Base-by-base conservation (phyloP, 2,329 filamentous ascomycete species). In the Scleromitrula shiraiana region DNA sequence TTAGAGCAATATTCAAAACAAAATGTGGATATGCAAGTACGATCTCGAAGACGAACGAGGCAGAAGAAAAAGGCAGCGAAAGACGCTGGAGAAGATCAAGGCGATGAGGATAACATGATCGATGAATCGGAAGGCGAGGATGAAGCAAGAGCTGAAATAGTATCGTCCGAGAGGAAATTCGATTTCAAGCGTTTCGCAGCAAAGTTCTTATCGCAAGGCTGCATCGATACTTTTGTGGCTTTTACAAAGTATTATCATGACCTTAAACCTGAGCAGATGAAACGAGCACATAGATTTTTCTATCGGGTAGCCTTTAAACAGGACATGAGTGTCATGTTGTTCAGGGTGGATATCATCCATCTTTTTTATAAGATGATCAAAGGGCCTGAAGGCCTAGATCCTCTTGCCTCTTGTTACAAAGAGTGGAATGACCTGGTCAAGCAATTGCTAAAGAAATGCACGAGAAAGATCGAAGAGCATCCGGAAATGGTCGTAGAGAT, bases 301-400 rank as follows among this genome's bases (percentile, higher is more conserved):
- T 94, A 97, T 62, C 83, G 91, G 0, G 75, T 95, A 9, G 89
- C 89, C 0, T 97, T 97, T 72, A 98, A 97, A 68, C 86, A 95
- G 65, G 88, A 96, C 39, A 82, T 93, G 70, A 83, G 82, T 49
- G 83, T 96, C 19, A 78, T 96, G 69, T 74, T 98, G 1, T 97
- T 89, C 67, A 81, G 91, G 8, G 78, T 95, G 5, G 93, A 97
- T 63, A 95, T 96, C 29, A 80, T 98, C 39, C 81, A 86, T 36
- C 74, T 97, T 1, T 82, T 98, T 41, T 82, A 95, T 63, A 84
- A 81, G 61, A 90, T 98, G 80, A 85, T 97, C 65, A 94, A 94
- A 64, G 91, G 91, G 0, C 86, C 88, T 0, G 79, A 87, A 50
- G 79, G 84, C 1, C 69, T 97, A 26, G 82, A 90, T 60, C 76